Base-by-base conservation (phyloP, 306 rosid species). In the Gleditsia sinensis region DNA sequence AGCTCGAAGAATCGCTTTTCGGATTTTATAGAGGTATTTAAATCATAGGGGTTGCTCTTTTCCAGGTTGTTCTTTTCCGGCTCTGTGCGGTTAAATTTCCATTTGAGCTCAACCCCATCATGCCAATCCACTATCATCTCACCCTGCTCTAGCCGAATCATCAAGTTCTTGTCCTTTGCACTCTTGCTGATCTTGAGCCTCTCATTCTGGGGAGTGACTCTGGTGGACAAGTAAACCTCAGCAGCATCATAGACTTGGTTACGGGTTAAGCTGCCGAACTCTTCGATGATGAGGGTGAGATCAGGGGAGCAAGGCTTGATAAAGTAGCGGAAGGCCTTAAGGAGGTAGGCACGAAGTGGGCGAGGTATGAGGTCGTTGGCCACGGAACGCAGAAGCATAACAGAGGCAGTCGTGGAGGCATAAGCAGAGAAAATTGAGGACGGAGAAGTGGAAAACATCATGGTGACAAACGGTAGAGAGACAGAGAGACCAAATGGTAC, bases 171-270 rank as follows among this genome's bases (percentile, higher is more conserved):
- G 12, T 83, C 97, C 24, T 86, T 86, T 0, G 90, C 91, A 45
- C 25, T 64, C 61, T 91, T 88, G 72, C 84, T 76, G 81, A 94
- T 71, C 45, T 80, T 87, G 78, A 94, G 89, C 53, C 86, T 75
- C 3, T 80, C 69, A 1, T 86, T 91, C 9, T 82, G 72, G 36
- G 92, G 80, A 37, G 82, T 83, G 6, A 89, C 82, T 61, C 20
- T 84, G 9, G 92, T 78, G 70, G 85, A 84, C 55, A 94, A 76
- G 84, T 89, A 91, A 2, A 83, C 46, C 36, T 88, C 89, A 0
- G 97, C 94, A 0, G 98, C 98, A 6, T 89, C 94, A 25, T 70
- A 94, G 25, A 94, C 83, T 77, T 86, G 88, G 81, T 94, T 94
- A 20, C 89, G 78, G 13, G 82, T 21, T 2, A 91, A 85, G 43